Evolutionary conservation across 2,329 filamentous ascomycete species (phyloP).

Genomic region (Talaromyces sp.): DNA sequence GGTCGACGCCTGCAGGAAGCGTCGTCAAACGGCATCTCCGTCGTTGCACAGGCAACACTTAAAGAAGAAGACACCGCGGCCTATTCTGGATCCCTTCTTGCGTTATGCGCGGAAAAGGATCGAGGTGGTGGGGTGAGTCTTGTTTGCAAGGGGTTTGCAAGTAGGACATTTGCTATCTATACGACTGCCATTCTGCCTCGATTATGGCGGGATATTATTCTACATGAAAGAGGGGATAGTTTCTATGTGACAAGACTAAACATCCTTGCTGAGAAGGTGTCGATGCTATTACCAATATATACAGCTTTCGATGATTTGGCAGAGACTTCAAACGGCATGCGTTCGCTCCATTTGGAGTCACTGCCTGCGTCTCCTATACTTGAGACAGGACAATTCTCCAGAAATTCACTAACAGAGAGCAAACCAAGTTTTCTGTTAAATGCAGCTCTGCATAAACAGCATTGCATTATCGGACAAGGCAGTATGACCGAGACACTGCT

Average conservation of each 20-base stretch:
- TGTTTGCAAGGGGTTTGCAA: not conserved
- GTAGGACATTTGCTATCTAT: constrained; percentile 10
- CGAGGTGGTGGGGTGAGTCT: constrained; percentile 6
- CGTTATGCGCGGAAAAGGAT: constrained; percentile 3
- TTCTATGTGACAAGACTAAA: constrained; percentile 1
- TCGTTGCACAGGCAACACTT: not conserved
- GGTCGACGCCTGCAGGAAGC: not conserved
- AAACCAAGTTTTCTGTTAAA: constrained; percentile 12
- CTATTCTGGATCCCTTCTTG: not conserved
- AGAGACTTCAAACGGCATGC: not conserved
- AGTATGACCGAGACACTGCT: constrained; percentile 5
- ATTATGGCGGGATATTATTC: not conserved
- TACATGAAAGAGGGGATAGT: not conserved
- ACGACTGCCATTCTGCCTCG: constrained; percentile 8
- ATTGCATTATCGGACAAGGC: constrained; percentile 11
- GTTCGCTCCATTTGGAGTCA: not conserved
- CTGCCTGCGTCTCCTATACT: not conserved
- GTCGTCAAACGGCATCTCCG: not conserved
- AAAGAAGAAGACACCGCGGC: not conserved
- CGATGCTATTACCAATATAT: constrained; percentile 3
- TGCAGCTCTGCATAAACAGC: constrained; percentile 4
- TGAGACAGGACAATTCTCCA: not conserved
- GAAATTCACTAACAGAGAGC: not conserved
- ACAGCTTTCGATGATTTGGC: constrained; percentile 2
- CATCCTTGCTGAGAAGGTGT: not conserved